Percentiles rank a stretch among this genome's conserved stretches.
These are phyloP conservation scores for Apiospora sp. DNA, from an alignment of 2,329 filamentous ascomycete species.

Conservation along the genomic window DNA sequence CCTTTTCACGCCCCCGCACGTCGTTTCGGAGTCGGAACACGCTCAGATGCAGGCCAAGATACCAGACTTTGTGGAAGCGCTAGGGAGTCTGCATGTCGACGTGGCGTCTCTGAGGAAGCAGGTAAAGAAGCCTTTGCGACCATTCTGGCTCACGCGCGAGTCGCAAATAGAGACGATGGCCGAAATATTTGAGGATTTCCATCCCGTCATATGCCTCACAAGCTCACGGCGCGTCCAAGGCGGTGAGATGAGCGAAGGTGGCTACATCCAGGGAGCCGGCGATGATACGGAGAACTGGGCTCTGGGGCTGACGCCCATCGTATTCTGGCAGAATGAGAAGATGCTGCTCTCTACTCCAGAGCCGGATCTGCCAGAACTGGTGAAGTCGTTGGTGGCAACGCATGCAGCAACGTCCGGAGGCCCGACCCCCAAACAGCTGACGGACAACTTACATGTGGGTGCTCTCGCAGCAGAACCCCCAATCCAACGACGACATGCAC, in stretches of 20 bases:
- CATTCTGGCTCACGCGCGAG: constrained; percentile 82
- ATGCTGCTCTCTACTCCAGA: constrained; percentile 70
- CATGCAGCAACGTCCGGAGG: constrained; percentile 24
- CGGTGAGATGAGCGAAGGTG: constrained; percentile 72
- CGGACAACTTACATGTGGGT: constrained; percentile 42
- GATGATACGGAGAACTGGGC: constrained; percentile 97
- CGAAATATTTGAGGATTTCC: constrained; percentile 63
- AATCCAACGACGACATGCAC: constrained; percentile 42
- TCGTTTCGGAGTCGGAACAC: constrained; percentile 78
- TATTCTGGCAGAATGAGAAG: constrained; percentile 80
- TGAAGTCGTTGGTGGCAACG: constrained; percentile 51
- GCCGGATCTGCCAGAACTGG: constrained; percentile 63
- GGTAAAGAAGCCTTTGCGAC: constrained; percentile 75
- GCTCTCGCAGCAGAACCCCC: constrained; percentile 7
- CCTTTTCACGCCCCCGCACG: constrained; percentile 75
- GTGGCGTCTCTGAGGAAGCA: constrained; percentile 60
- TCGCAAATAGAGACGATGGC: constrained; percentile 55
- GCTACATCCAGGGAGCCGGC: constrained; percentile 92
- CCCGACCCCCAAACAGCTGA: constrained; percentile 40
- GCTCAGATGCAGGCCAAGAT: constrained; percentile 75
- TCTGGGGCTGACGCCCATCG: constrained; percentile 73
- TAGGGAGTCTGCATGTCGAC: constrained; percentile 67
- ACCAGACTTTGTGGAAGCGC: constrained; percentile 60
- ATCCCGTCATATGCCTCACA: constrained; percentile 84
- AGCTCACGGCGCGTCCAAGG: constrained; percentile 77